These are phyloP conservation scores for Gaeumannomyces tritici DNA, from an alignment of 2,329 filamentous ascomycete species.

Conservation along the genomic window DNA sequence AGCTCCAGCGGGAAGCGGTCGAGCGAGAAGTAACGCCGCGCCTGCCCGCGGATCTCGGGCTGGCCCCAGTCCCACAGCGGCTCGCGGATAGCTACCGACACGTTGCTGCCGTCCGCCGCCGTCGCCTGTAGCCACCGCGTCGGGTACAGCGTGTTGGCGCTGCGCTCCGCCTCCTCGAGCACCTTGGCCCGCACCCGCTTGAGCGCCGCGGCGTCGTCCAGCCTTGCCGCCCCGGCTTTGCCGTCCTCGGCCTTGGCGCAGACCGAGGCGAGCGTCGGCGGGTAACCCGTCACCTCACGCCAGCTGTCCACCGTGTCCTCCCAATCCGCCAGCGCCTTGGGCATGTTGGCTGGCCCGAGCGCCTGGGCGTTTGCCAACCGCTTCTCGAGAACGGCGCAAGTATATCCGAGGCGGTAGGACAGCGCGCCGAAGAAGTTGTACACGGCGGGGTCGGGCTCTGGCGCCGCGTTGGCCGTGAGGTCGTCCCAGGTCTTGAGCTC, in stretches of 20 bases:
- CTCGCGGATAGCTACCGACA: conserved; percentile 11
- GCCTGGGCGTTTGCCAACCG: neutral
- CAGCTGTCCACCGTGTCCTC: conserved; percentile 2
- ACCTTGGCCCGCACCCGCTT: conserved; percentile 25
- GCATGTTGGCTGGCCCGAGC: neutral
- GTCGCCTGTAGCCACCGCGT: neutral
- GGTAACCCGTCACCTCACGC: neutral
- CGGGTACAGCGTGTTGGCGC: conserved; percentile 31
- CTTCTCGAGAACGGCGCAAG: conserved; percentile 12
- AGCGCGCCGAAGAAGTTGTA: conserved; percentile 16
- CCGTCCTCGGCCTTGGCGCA: conserved; percentile 15
- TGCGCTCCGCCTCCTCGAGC: conserved; percentile 32
- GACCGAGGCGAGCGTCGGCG: conserved; percentile 14
- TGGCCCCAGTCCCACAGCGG: conserved; percentile 27
- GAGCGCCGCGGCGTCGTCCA: conserved; percentile 12
- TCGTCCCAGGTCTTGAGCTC: conserved; percentile 10
- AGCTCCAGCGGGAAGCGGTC: conserved; percentile 37
- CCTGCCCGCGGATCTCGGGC: conserved; percentile 11
- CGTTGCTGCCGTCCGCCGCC: conserved; percentile 10
- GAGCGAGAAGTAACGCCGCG: conserved; percentile 30
- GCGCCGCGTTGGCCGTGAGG: conserved; percentile 4
- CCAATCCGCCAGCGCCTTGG: conserved; percentile 5
- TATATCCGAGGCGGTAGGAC: conserved; percentile 17
- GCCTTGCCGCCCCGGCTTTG: conserved; percentile 4
- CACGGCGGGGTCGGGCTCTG: conserved; percentile 6